Evolutionary conservation across 2,329 filamentous ascomycete species (phyloP).

Genomic region (Phyllosticta capitalensis): DNA sequence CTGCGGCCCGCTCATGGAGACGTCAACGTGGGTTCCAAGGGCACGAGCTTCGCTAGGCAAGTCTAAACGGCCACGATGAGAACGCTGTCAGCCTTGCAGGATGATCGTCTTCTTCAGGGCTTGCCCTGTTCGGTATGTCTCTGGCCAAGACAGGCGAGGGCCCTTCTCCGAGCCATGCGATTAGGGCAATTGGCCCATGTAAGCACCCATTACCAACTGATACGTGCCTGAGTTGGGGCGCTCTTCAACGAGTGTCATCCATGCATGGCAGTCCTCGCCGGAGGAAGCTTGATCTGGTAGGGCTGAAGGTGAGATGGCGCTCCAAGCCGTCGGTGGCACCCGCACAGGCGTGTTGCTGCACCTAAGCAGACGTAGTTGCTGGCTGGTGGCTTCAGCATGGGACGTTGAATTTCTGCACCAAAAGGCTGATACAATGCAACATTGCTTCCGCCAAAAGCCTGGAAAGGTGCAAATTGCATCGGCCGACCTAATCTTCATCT

Average conservation of each 20-base stretch:
- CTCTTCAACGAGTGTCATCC: slow-evolving; percentile 4
- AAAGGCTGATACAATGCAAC: background rate
- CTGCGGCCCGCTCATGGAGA: slow-evolving; percentile 12
- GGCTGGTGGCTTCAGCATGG: background rate
- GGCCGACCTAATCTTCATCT: background rate
- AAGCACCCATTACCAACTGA: slow-evolving; percentile 6
- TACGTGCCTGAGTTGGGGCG: slow-evolving; percentile 10
- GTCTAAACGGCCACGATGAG: background rate
- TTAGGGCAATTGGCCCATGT: slow-evolving; percentile 7
- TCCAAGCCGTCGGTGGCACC: slow-evolving; percentile 1
- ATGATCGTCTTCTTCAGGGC: slow-evolving; percentile 2
- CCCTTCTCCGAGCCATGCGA: slow-evolving; percentile 1
- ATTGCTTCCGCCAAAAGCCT: background rate
- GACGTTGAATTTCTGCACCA: background rate
- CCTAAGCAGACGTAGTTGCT: background rate
- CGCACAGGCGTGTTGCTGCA: background rate
- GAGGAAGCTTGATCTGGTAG: slow-evolving; percentile 10
- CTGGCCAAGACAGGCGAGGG: background rate
- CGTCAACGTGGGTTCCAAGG: slow-evolving; percentile 2
- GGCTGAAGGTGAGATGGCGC: slow-evolving; percentile 12
- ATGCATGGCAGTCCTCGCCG: slow-evolving; percentile 1
- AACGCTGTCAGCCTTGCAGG: slow-evolving; percentile 11
- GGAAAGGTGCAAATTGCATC: background rate
- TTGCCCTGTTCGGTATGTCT: background rate
- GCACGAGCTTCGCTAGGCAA: background rate